These are phyloP conservation scores for Geosiphon pyriformis DNA, from an alignment of 192 early-diverging fungal genomes.

Conservation along the genomic window DNA sequence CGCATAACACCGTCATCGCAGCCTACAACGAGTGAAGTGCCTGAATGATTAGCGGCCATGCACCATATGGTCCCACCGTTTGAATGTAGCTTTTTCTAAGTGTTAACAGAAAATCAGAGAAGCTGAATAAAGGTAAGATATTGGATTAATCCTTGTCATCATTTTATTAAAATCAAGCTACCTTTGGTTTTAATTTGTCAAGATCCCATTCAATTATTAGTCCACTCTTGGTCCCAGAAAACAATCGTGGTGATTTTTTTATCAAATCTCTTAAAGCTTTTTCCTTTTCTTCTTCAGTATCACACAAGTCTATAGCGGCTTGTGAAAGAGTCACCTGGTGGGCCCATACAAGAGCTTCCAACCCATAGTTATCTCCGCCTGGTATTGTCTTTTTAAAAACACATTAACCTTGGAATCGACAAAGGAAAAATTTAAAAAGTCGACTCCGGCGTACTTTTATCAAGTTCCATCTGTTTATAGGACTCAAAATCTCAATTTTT, in stretches of 20 bases:
- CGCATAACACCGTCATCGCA: conserved; percentile 91
- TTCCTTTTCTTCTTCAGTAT: conserved; percentile 58
- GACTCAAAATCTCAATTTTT: conserved; percentile 91
- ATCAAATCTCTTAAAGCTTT: conserved; percentile 42
- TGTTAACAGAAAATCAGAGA: conserved; percentile 3
- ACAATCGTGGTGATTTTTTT: conserved; percentile 63
- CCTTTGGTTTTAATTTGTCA: conserved; percentile 56
- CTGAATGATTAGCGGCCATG: conserved; percentile 72
- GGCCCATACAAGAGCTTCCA: conserved; percentile 81
- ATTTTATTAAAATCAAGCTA: conserved; percentile 16
- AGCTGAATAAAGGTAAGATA: conserved; percentile 6
- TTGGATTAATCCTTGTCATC: not conserved
- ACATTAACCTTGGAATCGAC: not conserved
- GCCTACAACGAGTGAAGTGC: conserved; percentile 78
- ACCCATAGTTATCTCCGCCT: conserved; percentile 61
- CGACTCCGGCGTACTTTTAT: conserved; percentile 59
- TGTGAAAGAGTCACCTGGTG: conserved; percentile 62
- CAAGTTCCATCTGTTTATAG: conserved; percentile 58
- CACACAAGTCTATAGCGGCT: conserved; percentile 61
- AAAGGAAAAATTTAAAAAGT: not conserved
- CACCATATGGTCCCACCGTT: conserved; percentile 94
- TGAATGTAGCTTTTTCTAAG: conserved; percentile 60
- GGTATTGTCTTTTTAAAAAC: conserved; percentile 64
- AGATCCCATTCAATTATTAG: conserved; percentile 86
- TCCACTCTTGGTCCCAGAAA: conserved; percentile 82